phyloP scores from a whole-genome alignment of 192 early-diverging fungal genomes.

The Backusella westeae region DNA sequence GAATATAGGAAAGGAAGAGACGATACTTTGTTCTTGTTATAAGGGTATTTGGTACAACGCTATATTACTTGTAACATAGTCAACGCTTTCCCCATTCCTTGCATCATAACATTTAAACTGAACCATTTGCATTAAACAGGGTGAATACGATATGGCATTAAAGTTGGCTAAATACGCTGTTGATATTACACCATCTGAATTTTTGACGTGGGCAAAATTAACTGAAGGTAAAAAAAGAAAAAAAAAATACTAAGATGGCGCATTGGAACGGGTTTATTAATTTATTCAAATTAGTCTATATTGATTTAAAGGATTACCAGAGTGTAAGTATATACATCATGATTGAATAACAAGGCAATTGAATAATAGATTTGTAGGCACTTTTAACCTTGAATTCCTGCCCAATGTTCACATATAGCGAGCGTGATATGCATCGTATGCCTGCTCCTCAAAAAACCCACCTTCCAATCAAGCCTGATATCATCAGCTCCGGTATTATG shows the following conservation, averaged over 20 bases:
- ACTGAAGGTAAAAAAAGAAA: constrained; percentile 54
- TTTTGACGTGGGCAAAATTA: constrained; percentile 92
- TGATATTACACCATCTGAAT: constrained; percentile 93
- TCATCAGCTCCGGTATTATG: constrained; percentile 53
- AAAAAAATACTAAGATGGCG: not conserved
- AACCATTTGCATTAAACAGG: constrained; percentile 28
- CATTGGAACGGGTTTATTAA: not conserved
- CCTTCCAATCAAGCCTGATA: constrained; percentile 84
- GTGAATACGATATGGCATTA: constrained; percentile 72
- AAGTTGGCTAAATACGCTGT: constrained; percentile 92
- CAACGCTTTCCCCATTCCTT: not conserved
- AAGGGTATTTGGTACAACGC: too few species aligned
- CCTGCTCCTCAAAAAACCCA: constrained; percentile 88
- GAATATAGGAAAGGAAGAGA: not conserved
- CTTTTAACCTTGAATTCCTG: constrained; percentile 96
- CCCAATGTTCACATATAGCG: constrained; percentile 96
- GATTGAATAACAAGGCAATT: not conserved
- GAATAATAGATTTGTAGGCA: constrained; percentile 49
- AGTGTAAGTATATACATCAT: constrained; percentile 46
- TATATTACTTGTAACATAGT: not conserved
- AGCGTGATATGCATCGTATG: constrained; percentile 88
- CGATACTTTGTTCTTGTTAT: too few species aligned
- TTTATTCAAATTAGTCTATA: constrained; percentile 58
- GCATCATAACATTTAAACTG: not conserved
- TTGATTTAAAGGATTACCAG: constrained; percentile 81